phyloP scores from a whole-genome alignment of 371 early-diverging fungal genomes.

The Polyrhizophydium stewartii region DNA sequence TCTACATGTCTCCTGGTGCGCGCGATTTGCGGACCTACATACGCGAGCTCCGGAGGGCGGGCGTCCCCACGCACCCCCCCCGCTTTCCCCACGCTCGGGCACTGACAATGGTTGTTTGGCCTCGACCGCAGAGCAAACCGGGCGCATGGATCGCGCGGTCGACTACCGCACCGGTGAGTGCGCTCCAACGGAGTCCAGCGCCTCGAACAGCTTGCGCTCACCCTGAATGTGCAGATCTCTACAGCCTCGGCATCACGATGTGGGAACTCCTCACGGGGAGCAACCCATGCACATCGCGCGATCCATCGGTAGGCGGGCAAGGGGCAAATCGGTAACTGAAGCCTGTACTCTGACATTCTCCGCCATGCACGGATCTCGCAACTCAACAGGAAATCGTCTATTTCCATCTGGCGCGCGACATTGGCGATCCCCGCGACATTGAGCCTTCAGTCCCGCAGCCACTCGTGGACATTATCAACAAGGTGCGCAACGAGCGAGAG shows the following conservation, averaged over 20 bases:
- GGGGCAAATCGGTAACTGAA: too few relatives aligned
- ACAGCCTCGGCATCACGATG: slow-evolving; percentile 41
- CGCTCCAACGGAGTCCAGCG: background rate
- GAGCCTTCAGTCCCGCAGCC: slow-evolving; percentile 27
- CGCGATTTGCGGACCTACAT: too few relatives aligned
- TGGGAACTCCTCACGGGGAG: slow-evolving; percentile 40
- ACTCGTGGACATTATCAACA: slow-evolving; percentile 26
- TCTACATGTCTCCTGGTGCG: slow-evolving; percentile 39
- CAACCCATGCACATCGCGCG: slow-evolving; percentile 28
- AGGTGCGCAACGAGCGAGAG: too few relatives aligned
- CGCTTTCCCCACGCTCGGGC: too few relatives aligned
- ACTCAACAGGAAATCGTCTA: background rate
- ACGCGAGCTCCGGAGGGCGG: too few relatives aligned
- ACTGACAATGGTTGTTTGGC: too few relatives aligned
- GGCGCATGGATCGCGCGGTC: slow-evolving; percentile 25
- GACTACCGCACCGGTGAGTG: slow-evolving; percentile 37
- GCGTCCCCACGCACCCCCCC: too few relatives aligned
- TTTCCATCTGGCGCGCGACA: slow-evolving; percentile 34
- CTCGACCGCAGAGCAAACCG: slow-evolving; percentile 36
- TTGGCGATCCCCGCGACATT: slow-evolving; percentile 17
- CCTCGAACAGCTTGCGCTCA: background rate
- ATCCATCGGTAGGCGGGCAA: too few relatives aligned
- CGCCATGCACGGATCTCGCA: background rate
- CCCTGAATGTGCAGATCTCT: slow-evolving; percentile 25
- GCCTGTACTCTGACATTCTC: too few relatives aligned